Conservation (phyloP, 179 eudicot genomes). For the Patellifolia procumbens region DNA sequence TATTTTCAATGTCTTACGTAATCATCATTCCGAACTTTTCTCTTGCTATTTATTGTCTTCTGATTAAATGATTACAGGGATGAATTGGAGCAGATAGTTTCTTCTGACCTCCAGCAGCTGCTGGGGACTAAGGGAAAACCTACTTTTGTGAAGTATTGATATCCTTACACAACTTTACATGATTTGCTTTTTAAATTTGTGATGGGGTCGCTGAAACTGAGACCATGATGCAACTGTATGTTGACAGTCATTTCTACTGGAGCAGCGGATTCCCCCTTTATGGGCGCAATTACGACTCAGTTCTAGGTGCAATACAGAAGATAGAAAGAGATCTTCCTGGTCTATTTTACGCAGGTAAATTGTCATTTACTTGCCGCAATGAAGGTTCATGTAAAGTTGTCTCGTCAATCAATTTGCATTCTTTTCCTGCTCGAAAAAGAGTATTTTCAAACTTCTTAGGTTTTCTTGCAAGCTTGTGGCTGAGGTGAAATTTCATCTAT, state of each 20-base stretch:
- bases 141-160: slow-evolving; percentile 59
- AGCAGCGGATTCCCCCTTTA: slow-evolving; percentile 89
- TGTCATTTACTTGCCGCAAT: neutral
- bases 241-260: slow-evolving; percentile 81
- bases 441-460: neutral
- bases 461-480: neutral
- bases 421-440: neutral
- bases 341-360: slow-evolving; percentile 84
- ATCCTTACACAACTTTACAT: slow-evolving; percentile 13
- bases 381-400: neutral
- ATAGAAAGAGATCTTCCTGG: slow-evolving; percentile 92
- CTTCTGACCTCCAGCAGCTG: slow-evolving; percentile 77
- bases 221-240: slow-evolving; percentile 10
- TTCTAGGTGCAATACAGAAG: slow-evolving; percentile 68
- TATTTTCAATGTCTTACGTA: neutral
- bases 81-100: slow-evolving; percentile 79
- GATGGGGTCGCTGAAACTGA: neutral
- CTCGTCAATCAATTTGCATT: neutral
- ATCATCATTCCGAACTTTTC: neutral
- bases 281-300: slow-evolving; percentile 73
- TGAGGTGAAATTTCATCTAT: neutral
- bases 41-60: neutral
- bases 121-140: slow-evolving; percentile 87
- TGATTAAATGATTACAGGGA: slow-evolving; percentile 51
- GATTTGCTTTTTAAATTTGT: slow-evolving; percentile 12